Conservation (phyloP, 2,329 filamentous ascomycete genomes). For the Purpureocillium lavendulum region DNA sequence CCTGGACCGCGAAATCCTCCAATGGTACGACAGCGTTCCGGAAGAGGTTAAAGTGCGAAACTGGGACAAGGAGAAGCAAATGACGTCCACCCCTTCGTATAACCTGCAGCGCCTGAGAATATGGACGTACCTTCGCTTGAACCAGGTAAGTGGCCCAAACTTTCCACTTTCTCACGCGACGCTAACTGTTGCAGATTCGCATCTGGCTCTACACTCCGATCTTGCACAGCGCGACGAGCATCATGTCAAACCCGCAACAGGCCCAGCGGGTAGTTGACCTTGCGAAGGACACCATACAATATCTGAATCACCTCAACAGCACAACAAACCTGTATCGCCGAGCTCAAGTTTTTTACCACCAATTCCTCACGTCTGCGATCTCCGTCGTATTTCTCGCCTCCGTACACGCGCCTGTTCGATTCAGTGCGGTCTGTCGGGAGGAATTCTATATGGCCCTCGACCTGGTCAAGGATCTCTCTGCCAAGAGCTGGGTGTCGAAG, state of each 20-base stretch:
- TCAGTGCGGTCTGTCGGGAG: constrained; percentile 58
- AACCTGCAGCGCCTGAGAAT: constrained; percentile 68
- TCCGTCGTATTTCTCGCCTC: constrained; percentile 70
- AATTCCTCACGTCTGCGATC: constrained; percentile 68
- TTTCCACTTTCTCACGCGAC: neutral
- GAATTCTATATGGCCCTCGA: constrained; percentile 76
- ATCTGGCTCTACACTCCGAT: constrained; percentile 85
- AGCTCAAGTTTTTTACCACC: constrained; percentile 71
- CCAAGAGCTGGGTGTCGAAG: constrained; percentile 63
- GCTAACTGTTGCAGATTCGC: constrained; percentile 45
- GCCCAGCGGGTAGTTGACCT: constrained; percentile 69
- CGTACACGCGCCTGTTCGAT: constrained; percentile 64
- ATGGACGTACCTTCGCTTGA: constrained; percentile 76
- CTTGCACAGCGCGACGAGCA: constrained; percentile 75
- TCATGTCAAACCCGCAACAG: constrained; percentile 64
- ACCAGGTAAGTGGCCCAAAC: constrained; percentile 45
- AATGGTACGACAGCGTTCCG: constrained; percentile 76
- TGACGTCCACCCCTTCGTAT: constrained; percentile 50
- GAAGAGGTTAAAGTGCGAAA: constrained; percentile 49
- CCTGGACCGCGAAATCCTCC: constrained; percentile 73
- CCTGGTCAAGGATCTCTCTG: constrained; percentile 63
- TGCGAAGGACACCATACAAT: constrained; percentile 68
- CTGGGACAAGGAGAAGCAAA: constrained; percentile 46
- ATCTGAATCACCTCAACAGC: constrained; percentile 62
- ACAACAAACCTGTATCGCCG: constrained; percentile 63